phyloP scores from a whole-genome alignment of 2,329 filamentous ascomycete species.

The Alternaria ethzedia region DNA sequence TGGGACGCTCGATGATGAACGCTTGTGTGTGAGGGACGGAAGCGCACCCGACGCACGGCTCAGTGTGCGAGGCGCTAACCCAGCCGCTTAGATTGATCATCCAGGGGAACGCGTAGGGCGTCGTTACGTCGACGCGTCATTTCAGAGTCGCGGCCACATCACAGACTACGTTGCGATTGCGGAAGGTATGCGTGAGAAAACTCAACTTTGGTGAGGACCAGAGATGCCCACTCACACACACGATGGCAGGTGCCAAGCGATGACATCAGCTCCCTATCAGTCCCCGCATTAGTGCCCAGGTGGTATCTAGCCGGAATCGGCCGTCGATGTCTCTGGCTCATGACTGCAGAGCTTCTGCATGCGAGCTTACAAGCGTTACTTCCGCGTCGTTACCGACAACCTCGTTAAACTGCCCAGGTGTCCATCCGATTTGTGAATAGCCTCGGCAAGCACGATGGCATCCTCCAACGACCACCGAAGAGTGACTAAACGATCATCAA shows the following conservation, averaged over 20 bases:
- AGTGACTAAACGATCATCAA: constrained; percentile 36
- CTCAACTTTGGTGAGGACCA: not conserved
- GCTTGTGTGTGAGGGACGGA: not conserved
- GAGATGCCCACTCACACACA: not conserved
- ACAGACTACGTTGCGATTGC: not conserved
- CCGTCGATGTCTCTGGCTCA: not conserved
- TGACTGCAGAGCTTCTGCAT: not conserved
- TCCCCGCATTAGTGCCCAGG: not conserved
- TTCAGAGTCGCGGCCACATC: not conserved
- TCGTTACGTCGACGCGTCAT: not conserved
- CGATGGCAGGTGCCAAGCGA: not conserved
- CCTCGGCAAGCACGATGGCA: constrained; percentile 18
- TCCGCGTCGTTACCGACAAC: not conserved
- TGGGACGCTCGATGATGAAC: not conserved
- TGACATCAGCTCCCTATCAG: not conserved
- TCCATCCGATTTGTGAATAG: not conserved
- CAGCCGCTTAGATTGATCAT: not conserved
- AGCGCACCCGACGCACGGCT: not conserved
- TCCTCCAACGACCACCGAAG: constrained; percentile 29
- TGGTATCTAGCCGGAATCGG: not conserved
- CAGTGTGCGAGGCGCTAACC: not conserved
- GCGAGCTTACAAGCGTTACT: not conserved
- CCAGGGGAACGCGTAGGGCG: not conserved
- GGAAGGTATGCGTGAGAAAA: not conserved
- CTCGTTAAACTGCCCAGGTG: not conserved